Base-by-base conservation (phyloP, 2,329 filamentous ascomycete genomes). In the Nemania bipapillata region DNA sequence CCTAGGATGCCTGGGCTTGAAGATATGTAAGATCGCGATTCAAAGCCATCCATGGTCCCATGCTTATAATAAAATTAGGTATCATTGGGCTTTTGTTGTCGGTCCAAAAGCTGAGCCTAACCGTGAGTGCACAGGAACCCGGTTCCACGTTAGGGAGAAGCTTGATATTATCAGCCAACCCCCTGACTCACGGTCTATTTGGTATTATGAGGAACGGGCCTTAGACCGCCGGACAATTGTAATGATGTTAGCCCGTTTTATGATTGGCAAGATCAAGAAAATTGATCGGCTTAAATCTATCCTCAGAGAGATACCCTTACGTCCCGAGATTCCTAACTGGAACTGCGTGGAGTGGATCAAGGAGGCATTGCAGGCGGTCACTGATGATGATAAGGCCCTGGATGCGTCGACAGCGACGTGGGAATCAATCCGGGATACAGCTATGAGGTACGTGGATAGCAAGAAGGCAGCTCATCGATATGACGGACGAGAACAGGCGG, bases 321-420 rank as follows among this genome's bases (percentile, higher is more conserved):
- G 77, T 62, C 9, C n/a, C 2, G 69, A 72, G 11, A 68, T 75
- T 26, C 62, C 69, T 12, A 76, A 75, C 17, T 84, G 81, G 80
- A 83, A 83, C 66, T 84, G 81, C 72, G 79, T 83, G 0, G 68
- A 28, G 0, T 84, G 81, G 82, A 78, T 83, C 2, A 76, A 79
- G 66, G 81, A 84, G 70, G 81, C 81, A 3, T 67, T 83, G 35
- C 67, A 78, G 62, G 64, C 15, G 3, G 60, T 79, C 5, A 24
- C 74, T 56, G 60, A 65, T 8, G 78, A 81, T 69, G 63, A 61
- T 0, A 78, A 76, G 28, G 75, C 73, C 5, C 63, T 83, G n/a
- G 79, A 78, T 4, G 80, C 75, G 2, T 75, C 70, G 24, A 68
- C 75, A 0, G 45, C 70, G 7, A 73, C 79, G 26, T 84, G 80